These are phyloP conservation scores for Senecio squalidus DNA, from an alignment of 140 eudicot genomes.

Conservation along the genomic window DNA sequence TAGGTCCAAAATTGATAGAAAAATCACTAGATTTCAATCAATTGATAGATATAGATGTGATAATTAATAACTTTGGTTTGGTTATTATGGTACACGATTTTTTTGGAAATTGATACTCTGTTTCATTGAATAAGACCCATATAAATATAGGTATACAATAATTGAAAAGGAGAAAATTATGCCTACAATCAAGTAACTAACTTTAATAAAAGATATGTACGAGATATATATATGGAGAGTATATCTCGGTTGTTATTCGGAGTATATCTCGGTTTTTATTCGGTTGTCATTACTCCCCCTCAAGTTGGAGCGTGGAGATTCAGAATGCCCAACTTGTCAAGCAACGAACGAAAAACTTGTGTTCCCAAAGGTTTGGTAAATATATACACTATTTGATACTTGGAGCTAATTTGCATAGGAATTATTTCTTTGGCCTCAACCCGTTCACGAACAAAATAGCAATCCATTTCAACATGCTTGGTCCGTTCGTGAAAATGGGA, in stretches of 20 bases:
- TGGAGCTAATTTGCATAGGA: not conserved
- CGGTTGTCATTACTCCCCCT: not conserved
- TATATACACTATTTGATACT: not conserved
- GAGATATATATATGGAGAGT: too few relatives aligned
- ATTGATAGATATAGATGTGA: conserved; percentile 9
- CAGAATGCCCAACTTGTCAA: conserved; percentile 5
- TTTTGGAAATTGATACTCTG: too few relatives aligned
- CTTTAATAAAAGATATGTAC: too few relatives aligned
- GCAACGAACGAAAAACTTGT: not conserved
- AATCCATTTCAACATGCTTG: not conserved
- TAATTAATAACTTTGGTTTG: too few relatives aligned
- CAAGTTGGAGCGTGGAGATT: conserved; percentile 4
- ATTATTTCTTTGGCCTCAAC: conserved; percentile 1
- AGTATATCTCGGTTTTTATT: too few relatives aligned
- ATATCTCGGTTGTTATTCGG: too few relatives aligned
- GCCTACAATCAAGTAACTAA: too few relatives aligned
- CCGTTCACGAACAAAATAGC: not conserved
- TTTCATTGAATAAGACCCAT: too few relatives aligned
- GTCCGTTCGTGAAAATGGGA: conserved; percentile 3
- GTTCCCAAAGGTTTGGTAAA: conserved; percentile 3
- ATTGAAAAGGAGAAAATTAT: too few relatives aligned
- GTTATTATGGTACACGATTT: too few relatives aligned
- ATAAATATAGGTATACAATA: too few relatives aligned
- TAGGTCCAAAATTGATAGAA: not conserved
- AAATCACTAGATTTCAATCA: too few relatives aligned